Conservation (phyloP, 495 filamentous ascomycete species). For the Neurospora sp. region DNA sequence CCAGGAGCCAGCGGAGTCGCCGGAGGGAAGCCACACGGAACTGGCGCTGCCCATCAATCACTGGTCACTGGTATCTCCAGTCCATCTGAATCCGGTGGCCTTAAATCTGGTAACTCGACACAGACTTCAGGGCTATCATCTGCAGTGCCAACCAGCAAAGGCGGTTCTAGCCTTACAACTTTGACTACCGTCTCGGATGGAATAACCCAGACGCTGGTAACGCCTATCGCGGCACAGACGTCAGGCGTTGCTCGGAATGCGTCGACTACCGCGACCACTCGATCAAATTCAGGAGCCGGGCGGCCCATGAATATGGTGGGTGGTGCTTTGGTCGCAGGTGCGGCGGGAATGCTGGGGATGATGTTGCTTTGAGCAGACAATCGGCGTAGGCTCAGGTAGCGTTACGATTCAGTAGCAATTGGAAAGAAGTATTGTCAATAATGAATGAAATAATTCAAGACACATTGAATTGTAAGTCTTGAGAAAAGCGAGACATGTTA, state of each 20-base stretch:
- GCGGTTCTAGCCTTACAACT: background rate
- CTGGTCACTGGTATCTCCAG: background rate
- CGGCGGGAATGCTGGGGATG: conserved; percentile 2
- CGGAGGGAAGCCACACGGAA: background rate
- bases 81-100: background rate
- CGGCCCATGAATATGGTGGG: background rate
- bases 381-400: background rate
- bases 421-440: background rate
- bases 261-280: background rate
- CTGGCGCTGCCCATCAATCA: background rate
- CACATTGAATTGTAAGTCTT: background rate
- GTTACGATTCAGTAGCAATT: background rate
- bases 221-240: conserved; percentile 1
- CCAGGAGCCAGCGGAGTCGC: background rate
- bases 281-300: conserved; percentile 1
- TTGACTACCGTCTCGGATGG: conserved; percentile 3
- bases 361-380: background rate
- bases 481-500: background rate
- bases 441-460: background rate
- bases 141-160: background rate
- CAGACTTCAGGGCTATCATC: background rate
- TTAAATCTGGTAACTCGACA: background rate
- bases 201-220: background rate
- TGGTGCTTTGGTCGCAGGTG: conserved; percentile 2
- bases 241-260: background rate